These are phyloP conservation scores for Chlamydomonas incerta DNA, from an alignment of 139 green algal species.

Conservation along the genomic window DNA sequence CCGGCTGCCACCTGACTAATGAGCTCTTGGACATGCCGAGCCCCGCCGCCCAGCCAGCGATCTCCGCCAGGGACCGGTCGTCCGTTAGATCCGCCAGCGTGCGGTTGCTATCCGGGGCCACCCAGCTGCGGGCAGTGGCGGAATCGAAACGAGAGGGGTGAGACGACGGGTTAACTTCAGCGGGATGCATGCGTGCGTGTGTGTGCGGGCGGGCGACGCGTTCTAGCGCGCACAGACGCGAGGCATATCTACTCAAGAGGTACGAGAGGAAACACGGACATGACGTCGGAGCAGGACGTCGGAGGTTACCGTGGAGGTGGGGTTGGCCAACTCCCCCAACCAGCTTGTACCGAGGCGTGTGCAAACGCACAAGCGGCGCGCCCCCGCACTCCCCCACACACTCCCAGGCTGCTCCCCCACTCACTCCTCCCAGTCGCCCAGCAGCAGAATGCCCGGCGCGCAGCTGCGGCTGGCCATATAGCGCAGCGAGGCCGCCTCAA, in stretches of 20 bases:
- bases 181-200: too few relatives aligned
- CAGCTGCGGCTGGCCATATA: conserved; percentile 3
- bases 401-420: background rate
- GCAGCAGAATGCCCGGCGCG: conserved; percentile 31
- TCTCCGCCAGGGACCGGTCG: background rate
- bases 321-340: too few relatives aligned
- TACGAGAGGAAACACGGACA: too few relatives aligned
- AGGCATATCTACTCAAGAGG: too few relatives aligned
- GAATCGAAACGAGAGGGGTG: too few relatives aligned
- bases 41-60: background rate
- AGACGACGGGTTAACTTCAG: too few relatives aligned
- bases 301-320: too few relatives aligned
- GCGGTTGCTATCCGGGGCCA: conserved; percentile 11
- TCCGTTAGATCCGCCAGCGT: conserved; percentile 16
- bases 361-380: too few relatives aligned
- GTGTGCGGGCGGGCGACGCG: too few relatives aligned
- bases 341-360: too few relatives aligned
- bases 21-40: conserved; percentile 20
- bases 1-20: conserved; percentile 12
- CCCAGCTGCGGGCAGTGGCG: background rate
- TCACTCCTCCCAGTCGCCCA: conserved; percentile 39
- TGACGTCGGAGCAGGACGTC: too few relatives aligned
- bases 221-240: too few relatives aligned
- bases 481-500: conserved; percentile 32
- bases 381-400: background rate